A percentile compares a stretch with the other conserved stretches of the same genome.
Evolutionary conservation across 2,329 filamentous ascomycete genomes (phyloP).

Genomic region (Trichophyton benhamiae): DNA sequence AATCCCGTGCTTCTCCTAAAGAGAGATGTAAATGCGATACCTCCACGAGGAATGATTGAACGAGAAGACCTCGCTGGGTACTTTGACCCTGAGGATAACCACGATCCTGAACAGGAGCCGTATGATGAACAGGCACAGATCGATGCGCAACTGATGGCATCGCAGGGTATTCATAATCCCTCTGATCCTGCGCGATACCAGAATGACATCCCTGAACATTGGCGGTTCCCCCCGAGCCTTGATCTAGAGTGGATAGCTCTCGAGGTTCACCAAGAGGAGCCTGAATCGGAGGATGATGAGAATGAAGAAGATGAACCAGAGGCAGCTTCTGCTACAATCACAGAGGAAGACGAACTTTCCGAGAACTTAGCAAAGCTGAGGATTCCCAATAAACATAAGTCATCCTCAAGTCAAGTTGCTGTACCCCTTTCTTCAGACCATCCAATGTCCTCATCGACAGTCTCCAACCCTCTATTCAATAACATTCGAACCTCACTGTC

Average conservation of each 20-base stretch:
- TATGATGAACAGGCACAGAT: slow-evolving; percentile 31
- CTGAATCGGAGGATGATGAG: slow-evolving; percentile 42
- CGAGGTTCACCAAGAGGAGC: slow-evolving; percentile 62
- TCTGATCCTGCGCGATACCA: slow-evolving; percentile 11
- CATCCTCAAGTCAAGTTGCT: slow-evolving; percentile 9
- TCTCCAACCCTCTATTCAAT: slow-evolving; percentile 39
- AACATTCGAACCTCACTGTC: slow-evolving; percentile 58
- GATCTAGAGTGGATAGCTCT: slow-evolving; percentile 88
- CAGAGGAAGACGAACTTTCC: slow-evolving; percentile 25
- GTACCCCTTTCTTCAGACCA: slow-evolving; percentile 30
- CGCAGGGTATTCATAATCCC: background rate
- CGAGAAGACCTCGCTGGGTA: slow-evolving; percentile 29
- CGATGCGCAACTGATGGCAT: slow-evolving; percentile 13
- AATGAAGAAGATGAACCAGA: slow-evolving; percentile 34
- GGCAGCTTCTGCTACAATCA: slow-evolving; percentile 16
- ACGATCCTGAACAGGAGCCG: slow-evolving; percentile 22
- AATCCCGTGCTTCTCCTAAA: slow-evolving; percentile 65
- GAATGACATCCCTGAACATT: slow-evolving; percentile 30
- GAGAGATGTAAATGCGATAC: slow-evolving; percentile 52
- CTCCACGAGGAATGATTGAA: slow-evolving; percentile 48
- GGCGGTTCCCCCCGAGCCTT: slow-evolving; percentile 58
- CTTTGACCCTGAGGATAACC: slow-evolving; percentile 18
- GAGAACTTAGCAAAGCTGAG: slow-evolving; percentile 37
- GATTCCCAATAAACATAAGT: slow-evolving; percentile 31
- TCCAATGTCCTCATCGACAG: slow-evolving; percentile 34